Percentiles rank a stretch among this genome's conserved stretches.
Evolutionary conservation across 1,284 basidiomycete species (phyloP).

Genomic region (Cutaneotrichosporon sp.): DNA sequence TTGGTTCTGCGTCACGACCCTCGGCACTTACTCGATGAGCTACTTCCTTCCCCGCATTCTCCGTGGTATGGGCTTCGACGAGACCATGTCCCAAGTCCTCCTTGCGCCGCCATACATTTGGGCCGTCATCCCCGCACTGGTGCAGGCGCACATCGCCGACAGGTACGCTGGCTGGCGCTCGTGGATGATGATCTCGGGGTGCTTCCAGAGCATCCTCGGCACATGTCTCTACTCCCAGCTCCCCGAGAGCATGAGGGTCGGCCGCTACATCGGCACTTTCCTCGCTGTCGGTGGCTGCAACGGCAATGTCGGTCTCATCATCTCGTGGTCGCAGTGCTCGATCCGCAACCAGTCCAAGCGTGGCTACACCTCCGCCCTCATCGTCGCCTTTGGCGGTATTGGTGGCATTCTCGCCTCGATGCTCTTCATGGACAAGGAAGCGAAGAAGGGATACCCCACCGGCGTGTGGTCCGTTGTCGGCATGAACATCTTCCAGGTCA

Average conservation of each 20-base stretch:
- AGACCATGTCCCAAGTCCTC: slow-evolving; percentile 36
- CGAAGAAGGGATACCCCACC: slow-evolving; percentile 10
- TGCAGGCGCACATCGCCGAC: slow-evolving; percentile 43
- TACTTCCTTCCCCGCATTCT: slow-evolving; percentile 49
- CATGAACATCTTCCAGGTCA: slow-evolving; percentile 1
- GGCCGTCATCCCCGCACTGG: slow-evolving; percentile 42
- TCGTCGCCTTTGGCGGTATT: slow-evolving; percentile 48
- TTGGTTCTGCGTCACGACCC: slow-evolving; percentile 37
- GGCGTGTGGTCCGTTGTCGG: slow-evolving; percentile 9
- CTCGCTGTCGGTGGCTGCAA: slow-evolving; percentile 43
- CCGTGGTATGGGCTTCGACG: slow-evolving; percentile 42
- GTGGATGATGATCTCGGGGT: slow-evolving; percentile 2
- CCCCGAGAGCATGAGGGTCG: slow-evolving; percentile 18
- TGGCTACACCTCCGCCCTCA: slow-evolving; percentile 43
- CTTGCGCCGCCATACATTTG: slow-evolving; percentile 48
- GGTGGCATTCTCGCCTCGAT: slow-evolving; percentile 44
- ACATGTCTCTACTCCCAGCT: slow-evolving; percentile 13
- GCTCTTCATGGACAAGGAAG: slow-evolving; percentile 15
- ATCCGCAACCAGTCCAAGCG: slow-evolving; percentile 48
- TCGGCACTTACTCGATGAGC: slow-evolving; percentile 21
- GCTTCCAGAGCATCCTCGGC: slow-evolving; percentile 6
- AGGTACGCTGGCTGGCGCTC: slow-evolving; percentile 16
- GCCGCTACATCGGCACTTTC: slow-evolving; percentile 48
- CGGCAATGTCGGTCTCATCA: slow-evolving; percentile 34
- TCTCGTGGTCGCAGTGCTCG: slow-evolving; percentile 46